Evolutionary conservation across 257 asterid species (phyloP), one percentile per base, ranked within the genome.

Genomic region (Ehretia macrophylla): DNA sequence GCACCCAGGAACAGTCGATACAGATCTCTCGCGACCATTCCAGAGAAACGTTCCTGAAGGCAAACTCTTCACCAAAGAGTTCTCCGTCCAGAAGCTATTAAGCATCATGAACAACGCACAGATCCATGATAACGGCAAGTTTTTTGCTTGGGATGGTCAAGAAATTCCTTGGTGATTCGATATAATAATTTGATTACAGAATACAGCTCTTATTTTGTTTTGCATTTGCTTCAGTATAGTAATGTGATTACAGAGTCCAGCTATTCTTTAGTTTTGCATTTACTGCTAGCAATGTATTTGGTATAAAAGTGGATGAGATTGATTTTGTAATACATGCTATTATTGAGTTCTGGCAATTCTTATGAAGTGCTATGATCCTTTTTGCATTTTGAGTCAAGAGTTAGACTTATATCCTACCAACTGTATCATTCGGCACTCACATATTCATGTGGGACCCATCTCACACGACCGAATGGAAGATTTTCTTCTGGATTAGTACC

Each of bases 1-100:
- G 85, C 99, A 92, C 75, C 99, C 99, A 3, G 99, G 99, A 68
- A 92, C 99, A 0, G 99, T 92, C 12, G 96, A 92, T 62, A 92
- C 99, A 17, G 99, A 88, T 77, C 77, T 92, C 50, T 92, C 99
- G 11, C 85, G 58, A 77, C 99, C 99, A 47, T 92, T 88, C 70
- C 96, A 84, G 74, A 63, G 61, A 71, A 86, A 88, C 74, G 91
- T 92, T 72, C 81, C 97, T 17, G 71, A 75, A 66, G 83, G 78
- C 23, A 88, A 88, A 69, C 96, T 88, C 64, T 92, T 88, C 69
- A 79, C 97, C 61, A 84, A 62, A 76, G 96, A 86, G 71, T 84
- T 76, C 68, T 88, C 96, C 12, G 96, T 86, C 57, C 83, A 77
- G 72, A 92, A 84, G 76, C 82, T 84, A 17, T 60, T 85, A 51